phyloP scores from a whole-genome alignment of 306 rosid genomes.

The Pyrus bretschneideri region DNA sequence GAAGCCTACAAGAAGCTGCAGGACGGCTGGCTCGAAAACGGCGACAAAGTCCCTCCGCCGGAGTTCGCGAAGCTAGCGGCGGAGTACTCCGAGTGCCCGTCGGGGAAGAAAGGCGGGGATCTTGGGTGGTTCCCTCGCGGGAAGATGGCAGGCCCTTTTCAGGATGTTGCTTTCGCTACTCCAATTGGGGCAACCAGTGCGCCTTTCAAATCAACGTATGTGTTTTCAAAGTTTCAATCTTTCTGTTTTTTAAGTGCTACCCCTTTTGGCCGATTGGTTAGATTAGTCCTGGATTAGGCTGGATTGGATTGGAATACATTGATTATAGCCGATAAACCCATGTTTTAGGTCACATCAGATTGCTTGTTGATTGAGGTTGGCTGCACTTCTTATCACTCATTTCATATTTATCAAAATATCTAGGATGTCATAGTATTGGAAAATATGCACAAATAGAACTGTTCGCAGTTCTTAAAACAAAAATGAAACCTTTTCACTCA shows the following conservation, averaged over 20 bases:
- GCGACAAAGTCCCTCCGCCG: constrained; percentile 91
- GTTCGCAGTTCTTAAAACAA: neutral
- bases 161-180: constrained; percentile 88
- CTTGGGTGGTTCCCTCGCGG: constrained; percentile 99
- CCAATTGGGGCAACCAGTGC: constrained; percentile 76
- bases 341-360: neutral
- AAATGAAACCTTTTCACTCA: neutral
- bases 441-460: too few relatives aligned
- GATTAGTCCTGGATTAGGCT: neutral
- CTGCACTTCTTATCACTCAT: neutral
- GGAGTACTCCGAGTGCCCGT: constrained; percentile 83
- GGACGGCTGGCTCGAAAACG: constrained; percentile 90
- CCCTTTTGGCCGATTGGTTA: neutral
- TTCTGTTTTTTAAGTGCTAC: neutral
- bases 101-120: constrained; percentile 98
- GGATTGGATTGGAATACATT: neutral
- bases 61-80: constrained; percentile 70
- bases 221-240: neutral
- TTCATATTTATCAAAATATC: neutral
- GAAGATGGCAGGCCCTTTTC: constrained; percentile 98
- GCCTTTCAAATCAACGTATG: constrained; percentile 90
- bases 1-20: constrained; percentile 95
- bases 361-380: neutral
- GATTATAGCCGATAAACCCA: neutral
- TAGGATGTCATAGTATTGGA: too few relatives aligned